A percentile compares a stretch with the other conserved stretches of the same genome.
These are phyloP conservation scores for Oehlia diaphana DNA, from an alignment of 192 early-diverging fungal genomes.

Conservation along the genomic window DNA sequence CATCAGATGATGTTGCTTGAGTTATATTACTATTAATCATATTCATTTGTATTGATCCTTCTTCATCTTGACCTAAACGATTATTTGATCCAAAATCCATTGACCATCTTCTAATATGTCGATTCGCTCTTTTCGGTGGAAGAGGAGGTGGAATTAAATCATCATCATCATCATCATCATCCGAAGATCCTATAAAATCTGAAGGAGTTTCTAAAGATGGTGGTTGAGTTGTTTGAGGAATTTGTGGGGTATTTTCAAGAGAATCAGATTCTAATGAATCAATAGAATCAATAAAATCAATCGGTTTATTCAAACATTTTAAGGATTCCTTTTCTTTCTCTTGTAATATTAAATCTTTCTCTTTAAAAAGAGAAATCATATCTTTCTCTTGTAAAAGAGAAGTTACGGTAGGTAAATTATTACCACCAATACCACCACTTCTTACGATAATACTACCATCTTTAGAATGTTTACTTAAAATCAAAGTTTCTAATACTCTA, in stretches of 20 bases:
- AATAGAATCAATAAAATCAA: no score
- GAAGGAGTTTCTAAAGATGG: neutral
- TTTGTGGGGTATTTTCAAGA: no score
- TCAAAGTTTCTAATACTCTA: slow-evolving; percentile 11
- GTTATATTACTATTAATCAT: no score
- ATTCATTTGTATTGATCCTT: neutral
- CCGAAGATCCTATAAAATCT: neutral
- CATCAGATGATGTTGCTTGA: neutral
- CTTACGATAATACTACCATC: slow-evolving; percentile 24
- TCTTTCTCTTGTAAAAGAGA: neutral
- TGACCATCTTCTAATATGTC: slow-evolving; percentile 10
- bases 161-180: neutral
- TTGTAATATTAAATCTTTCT: neutral
- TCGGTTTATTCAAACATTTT: no score
- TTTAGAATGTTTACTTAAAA: slow-evolving; percentile 22
- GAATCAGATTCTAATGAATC: no score
- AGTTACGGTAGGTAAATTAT: no score
- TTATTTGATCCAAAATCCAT: slow-evolving; percentile 16
- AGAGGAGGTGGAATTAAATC: neutral
- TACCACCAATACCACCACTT: neutral
- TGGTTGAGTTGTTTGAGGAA: neutral
- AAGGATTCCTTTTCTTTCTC: no score
- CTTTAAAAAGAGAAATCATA: no score
- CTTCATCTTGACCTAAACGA: neutral
- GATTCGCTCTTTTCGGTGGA: neutral